phyloP scores from a whole-genome alignment of 73 alveolate species.

The Symbiodinium pilosum region DNA sequence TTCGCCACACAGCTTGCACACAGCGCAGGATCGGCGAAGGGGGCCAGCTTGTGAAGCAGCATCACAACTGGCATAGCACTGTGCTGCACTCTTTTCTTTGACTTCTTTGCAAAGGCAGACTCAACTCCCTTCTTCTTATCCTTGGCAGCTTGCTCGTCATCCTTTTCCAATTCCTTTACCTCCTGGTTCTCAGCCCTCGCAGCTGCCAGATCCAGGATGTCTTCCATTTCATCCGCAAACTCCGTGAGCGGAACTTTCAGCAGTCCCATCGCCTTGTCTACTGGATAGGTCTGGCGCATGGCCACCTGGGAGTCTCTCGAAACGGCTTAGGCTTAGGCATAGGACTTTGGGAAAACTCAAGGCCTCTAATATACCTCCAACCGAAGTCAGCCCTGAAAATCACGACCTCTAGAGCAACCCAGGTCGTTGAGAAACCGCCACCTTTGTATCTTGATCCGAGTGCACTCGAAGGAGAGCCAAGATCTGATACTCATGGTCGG shows the following conservation, averaged over 20 bases:
- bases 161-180: conserved; percentile 59
- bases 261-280: conserved; percentile 96
- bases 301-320: too few relatives aligned
- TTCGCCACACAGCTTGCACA: conserved; percentile 68
- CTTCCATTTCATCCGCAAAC: conserved; percentile 22
- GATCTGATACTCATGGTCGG: conserved; percentile 96
- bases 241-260: conserved; percentile 43
- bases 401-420: too few relatives aligned
- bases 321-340: too few relatives aligned
- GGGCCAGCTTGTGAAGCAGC: conserved; percentile 75
- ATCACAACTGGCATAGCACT: conserved; percentile 49
- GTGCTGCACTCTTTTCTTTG: conserved; percentile 70
- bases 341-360: too few relatives aligned
- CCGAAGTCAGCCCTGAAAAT: too few relatives aligned
- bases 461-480: conserved; percentile 96
- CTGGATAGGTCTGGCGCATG: conserved; percentile 96
- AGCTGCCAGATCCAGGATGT: conserved; percentile 36
- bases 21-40: conserved; percentile 83
- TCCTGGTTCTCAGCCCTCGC: conserved; percentile 58
- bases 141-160: conserved; percentile 38
- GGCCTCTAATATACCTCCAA: too few relatives aligned
- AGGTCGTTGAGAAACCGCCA: too few relatives aligned
- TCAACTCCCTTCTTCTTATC: conserved; percentile 81
- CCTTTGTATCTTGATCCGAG: conserved; percentile 96
- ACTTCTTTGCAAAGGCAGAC: conserved; percentile 60